Conservation (phyloP, 495 filamentous ascomycete species). For the Lindgomyces ingoldianus region DNA sequence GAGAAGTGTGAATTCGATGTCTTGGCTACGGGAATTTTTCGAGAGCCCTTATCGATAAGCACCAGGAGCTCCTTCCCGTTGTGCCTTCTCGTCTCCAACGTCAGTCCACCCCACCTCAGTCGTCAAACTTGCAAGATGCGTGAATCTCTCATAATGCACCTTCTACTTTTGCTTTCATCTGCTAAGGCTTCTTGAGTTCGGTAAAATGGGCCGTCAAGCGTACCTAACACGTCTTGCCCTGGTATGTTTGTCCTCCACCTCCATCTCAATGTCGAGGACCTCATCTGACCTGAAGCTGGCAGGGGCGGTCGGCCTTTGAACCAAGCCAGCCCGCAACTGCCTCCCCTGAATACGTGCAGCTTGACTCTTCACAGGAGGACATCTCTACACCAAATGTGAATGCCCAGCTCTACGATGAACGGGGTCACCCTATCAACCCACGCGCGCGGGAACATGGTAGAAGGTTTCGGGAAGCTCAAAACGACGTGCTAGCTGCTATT, state of each 20-base stretch:
- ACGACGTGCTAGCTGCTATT: conserved; percentile 42
- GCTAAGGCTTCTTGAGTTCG: neutral
- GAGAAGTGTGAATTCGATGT: conserved; percentile 11
- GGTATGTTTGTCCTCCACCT: conserved; percentile 11
- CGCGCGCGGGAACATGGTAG: conserved; percentile 34
- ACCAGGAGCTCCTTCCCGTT: neutral
- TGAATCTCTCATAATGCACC: neutral
- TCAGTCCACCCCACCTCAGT: neutral
- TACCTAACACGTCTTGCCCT: conserved; percentile 37
- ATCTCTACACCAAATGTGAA: conserved; percentile 10
- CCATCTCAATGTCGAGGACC: neutral
- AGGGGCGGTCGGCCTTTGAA: conserved; percentile 22
- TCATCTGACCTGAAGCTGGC: conserved; percentile 1
- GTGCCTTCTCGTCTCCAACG: neutral
- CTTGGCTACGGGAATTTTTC: conserved; percentile 19
- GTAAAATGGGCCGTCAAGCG: conserved; percentile 37
- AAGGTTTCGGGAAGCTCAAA: conserved; percentile 40
- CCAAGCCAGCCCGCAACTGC: conserved; percentile 4
- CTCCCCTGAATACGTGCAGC: conserved; percentile 23
- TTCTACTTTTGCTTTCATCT: neutral
- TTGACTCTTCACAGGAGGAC: conserved; percentile 14
- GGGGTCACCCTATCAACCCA: conserved; percentile 45
- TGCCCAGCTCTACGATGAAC: conserved; percentile 42
- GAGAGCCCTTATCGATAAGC: conserved; percentile 25
- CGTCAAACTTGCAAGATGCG: neutral